Evolutionary conservation across 1,284 basidiomycete species (phyloP).

Genomic region (Malassezia nana): DNA sequence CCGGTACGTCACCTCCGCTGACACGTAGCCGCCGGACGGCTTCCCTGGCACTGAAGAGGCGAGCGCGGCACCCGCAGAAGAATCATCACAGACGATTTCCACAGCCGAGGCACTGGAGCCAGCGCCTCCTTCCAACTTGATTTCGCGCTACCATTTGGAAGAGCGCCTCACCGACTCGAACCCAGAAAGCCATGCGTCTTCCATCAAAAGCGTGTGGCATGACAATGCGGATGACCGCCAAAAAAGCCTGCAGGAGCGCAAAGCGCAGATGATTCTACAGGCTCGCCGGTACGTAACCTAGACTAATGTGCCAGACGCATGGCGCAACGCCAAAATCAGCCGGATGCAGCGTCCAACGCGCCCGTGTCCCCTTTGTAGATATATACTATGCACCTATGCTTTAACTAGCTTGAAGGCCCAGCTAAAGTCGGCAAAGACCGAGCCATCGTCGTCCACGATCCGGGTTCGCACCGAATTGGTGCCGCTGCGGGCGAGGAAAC

Average conservation of each 20-base stretch:
- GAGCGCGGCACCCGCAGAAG: background rate
- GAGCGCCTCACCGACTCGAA: background rate
- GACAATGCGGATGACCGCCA: conserved; percentile 9
- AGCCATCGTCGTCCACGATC: conserved; percentile 71
- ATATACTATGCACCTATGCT: background rate
- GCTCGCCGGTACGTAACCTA: background rate
- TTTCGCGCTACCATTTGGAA: conserved; percentile 9
- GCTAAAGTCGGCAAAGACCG: conserved; percentile 55
- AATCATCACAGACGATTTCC: background rate
- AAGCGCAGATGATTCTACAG: conserved; percentile 15
- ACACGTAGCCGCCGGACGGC: background rate
- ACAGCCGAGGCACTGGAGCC: background rate
- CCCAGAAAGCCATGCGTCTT: background rate
- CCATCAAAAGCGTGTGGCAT: background rate
- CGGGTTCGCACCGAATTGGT: conserved; percentile 62
- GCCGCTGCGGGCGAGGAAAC: conserved; percentile 67
- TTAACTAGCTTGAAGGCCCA: conserved; percentile 41
- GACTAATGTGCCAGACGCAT: conserved; percentile 6
- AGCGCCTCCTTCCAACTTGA: background rate
- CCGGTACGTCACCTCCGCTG: conserved; percentile 5
- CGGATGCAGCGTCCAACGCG: background rate
- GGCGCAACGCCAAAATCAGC: conserved; percentile 5
- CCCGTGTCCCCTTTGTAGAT: background rate
- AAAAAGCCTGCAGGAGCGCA: conserved; percentile 11
- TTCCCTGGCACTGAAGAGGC: conserved; percentile 4